These are phyloP conservation scores for Viola pubescens DNA, from an alignment of 441 rosid genomes.

Conservation along the genomic window DNA sequence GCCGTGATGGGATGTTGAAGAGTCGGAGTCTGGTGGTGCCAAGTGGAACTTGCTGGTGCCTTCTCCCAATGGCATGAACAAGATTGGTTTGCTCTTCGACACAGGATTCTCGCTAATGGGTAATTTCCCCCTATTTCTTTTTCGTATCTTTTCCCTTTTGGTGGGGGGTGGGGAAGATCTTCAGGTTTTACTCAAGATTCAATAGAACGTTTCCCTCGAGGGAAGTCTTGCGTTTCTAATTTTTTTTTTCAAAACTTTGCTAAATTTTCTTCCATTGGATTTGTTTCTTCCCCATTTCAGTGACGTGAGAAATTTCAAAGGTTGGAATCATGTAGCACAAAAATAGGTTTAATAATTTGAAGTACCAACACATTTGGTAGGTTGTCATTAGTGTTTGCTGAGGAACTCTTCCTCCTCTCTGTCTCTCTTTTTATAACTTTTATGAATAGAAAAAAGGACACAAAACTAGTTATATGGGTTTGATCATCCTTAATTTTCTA, in stretches of 20 bases:
- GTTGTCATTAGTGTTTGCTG: slow-evolving; percentile 31
- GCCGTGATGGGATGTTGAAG: slow-evolving; percentile 98
- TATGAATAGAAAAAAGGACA: slow-evolving; percentile 17
- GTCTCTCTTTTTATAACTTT: slow-evolving; percentile 9
- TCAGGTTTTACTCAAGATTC: slow-evolving; percentile 48
- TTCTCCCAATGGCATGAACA: slow-evolving; percentile 31
- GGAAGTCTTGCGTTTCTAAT: slow-evolving; percentile 34
- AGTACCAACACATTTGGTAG: slow-evolving; percentile 45
- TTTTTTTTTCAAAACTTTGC: slow-evolving; percentile 23
- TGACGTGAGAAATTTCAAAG: slow-evolving; percentile 33
- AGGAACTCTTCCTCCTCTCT: slow-evolving; percentile 15
- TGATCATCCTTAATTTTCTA: slow-evolving; percentile 31
- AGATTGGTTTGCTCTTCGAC: slow-evolving; percentile 40
- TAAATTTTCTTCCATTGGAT: slow-evolving; percentile 38
- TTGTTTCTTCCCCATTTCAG: slow-evolving; percentile 43
- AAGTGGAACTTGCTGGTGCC: slow-evolving; percentile 22
- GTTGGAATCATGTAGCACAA: slow-evolving; percentile 40
- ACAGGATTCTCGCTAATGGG: slow-evolving; percentile 44
- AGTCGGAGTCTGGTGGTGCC: slow-evolving; percentile 23
- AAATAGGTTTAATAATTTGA: slow-evolving; percentile 50
- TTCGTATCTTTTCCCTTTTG: slow-evolving; percentile 30
- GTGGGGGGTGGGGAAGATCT: slow-evolving; percentile 35
- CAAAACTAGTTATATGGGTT: slow-evolving; percentile 33
- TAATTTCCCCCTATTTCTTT: slow-evolving; percentile 34
- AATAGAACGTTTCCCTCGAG: slow-evolving; percentile 37